These are phyloP conservation scores for Dichomitus squalens DNA, from an alignment of 1,284 basidiomycete species.

Conservation along the genomic window DNA sequence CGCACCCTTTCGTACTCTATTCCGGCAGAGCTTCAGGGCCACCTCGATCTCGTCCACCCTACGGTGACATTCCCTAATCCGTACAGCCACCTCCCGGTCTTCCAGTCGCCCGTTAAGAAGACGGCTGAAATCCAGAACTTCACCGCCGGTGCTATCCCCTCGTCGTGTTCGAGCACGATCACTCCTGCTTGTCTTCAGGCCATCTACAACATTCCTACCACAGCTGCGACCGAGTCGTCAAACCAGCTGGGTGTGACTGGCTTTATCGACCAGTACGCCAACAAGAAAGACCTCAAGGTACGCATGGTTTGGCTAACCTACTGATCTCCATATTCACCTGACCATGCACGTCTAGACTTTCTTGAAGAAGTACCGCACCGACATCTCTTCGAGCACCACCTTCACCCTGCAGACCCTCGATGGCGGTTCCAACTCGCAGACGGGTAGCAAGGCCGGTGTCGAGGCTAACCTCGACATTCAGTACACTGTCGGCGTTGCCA, in stretches of 20 bases:
- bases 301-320: not conserved
- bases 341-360: slow-evolving; percentile 22
- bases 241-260: slow-evolving; percentile 60
- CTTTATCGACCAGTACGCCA: slow-evolving; percentile 55
- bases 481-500: slow-evolving; percentile 55
- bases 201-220: slow-evolving; percentile 53
- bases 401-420: slow-evolving; percentile 49
- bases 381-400: slow-evolving; percentile 35
- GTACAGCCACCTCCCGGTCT: slow-evolving; percentile 16
- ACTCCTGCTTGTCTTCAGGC: slow-evolving; percentile 57
- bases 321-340: not conserved
- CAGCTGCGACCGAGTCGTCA: slow-evolving; percentile 40
- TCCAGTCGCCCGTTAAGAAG: slow-evolving; percentile 15
- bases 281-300: slow-evolving; percentile 48
- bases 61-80: slow-evolving; percentile 36
- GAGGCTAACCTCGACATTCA: slow-evolving; percentile 69
- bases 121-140: slow-evolving; percentile 9
- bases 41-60: slow-evolving; percentile 44
- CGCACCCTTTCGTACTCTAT: slow-evolving; percentile 47
- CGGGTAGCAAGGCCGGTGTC: slow-evolving; percentile 32
- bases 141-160: slow-evolving; percentile 20
- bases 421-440: slow-evolving; percentile 43
- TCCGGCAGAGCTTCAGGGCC: slow-evolving; percentile 38
- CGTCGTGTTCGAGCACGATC: slow-evolving; percentile 42
- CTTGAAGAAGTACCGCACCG: slow-evolving; percentile 33